Evolutionary conservation across 1,284 basidiomycete genomes (phyloP), one percentile per base, ranked within the genome.

Genomic region (Vanrija pseudolonga): DNA sequence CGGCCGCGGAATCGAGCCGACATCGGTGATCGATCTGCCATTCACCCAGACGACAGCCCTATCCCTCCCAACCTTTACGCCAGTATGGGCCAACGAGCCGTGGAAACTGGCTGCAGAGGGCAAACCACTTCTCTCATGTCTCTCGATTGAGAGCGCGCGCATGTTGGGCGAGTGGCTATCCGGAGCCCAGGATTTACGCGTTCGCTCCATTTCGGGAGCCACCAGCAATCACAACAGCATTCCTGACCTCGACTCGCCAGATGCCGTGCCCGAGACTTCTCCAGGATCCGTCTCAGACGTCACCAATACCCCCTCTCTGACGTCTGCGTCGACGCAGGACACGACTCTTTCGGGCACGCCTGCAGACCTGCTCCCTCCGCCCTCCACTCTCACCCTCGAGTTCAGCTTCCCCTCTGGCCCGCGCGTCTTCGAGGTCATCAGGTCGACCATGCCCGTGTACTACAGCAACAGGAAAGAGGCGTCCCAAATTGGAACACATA

Each of bases 101-200:
- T 74, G 67, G 65, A 50, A 44, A 22, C 59, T 61, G 26, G 54
- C 69, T 5, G 57, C 62, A 1, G 58, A 57, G 18, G 61, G 60
- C 2, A 45, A 39, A 4, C 19, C 57, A 2, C 49, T 72, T 47
- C 50, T 71, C 24, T 62, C 70, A 23, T 70, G 68, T 32, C 36
- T 74, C 12, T 50, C 57, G 18, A 57, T 69, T 12, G 57, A 67
- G n/a, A 57, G 57, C 22, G 65, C 66, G 12, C 50, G 67, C 23
- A 41, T 48, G 26, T 44, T 74, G 14, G 68, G 70, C 6, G 62
- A 65, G 22, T 74, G 72, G 72, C 52, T 72, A 7, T 56, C 54
- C 14, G 68, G 63, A 32, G 37, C 12, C 6, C 24, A 17, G 20
- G 40, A 36, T 41, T 42, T 41, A 39, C 37, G 32, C 32, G 32